Evolutionary conservation across 2,329 filamentous ascomycete species (phyloP), one percentile per base, ranked within the genome.

Genomic region (Rhinocladiella mackenziei): DNA sequence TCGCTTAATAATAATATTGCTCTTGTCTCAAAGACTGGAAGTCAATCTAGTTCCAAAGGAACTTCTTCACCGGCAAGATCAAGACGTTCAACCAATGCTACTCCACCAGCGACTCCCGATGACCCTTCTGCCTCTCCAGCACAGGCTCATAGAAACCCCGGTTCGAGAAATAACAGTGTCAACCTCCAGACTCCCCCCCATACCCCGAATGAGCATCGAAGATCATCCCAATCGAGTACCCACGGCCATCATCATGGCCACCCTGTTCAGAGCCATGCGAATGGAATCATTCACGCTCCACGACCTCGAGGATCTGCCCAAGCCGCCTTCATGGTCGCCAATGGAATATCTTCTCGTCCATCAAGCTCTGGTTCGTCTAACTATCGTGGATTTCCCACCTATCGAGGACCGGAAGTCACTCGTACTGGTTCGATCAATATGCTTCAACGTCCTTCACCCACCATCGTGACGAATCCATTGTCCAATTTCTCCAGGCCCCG

Each of bases 401-500:
- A 55, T 30, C 40, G 52, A 38, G 55, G 55, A 3, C 55, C 51
- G 14, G 55, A 57, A 41, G 47, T 57, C 20, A 57, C 55, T 6
- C 47, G 49, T n/a, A 54, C 49, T n/a, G 53, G 51, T 2, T 54
- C 51, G 7, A 39, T 53, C 35, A 54, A 50, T 29, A 57, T 57
- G 53, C 43, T 57, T 23, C 51, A 51, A 23, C 39, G 43, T 15
- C 55, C 55, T 20, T 46, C 53, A 7, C 40, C 45, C 13, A 33
- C 47, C 17, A 57, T 57, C 39, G 55, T 57, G 6, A 37, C 44
- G 4, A 57, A 57, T 36, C 55, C 55, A 10, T 39, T 57, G 26
- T 57, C 55, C 2, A 44, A 56, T 29, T 57, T 57, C 31, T 57
- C 55, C 14, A 39, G 55, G 34, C 55, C 55, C 9, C 39, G 55